These are phyloP conservation scores for Zymoseptoria pseudotritici DNA, from an alignment of 2,329 filamentous ascomycete species.

Conservation along the genomic window DNA sequence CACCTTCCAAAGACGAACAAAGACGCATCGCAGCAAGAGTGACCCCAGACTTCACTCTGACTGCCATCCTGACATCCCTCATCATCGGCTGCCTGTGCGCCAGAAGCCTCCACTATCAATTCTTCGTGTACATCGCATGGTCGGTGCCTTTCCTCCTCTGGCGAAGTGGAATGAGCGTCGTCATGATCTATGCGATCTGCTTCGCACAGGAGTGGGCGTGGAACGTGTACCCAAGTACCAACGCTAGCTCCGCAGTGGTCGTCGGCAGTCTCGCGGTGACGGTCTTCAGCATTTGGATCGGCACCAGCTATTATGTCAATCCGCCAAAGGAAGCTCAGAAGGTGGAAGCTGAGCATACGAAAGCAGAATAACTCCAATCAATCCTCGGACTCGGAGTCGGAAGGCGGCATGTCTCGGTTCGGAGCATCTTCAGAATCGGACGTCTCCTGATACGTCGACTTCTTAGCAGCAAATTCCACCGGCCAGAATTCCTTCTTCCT, in stretches of 20 bases:
- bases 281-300: constrained; percentile 53
- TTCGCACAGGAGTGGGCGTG: constrained; percentile 81
- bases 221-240: constrained; percentile 85
- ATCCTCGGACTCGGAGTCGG: constrained; percentile 23
- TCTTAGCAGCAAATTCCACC: constrained; percentile 43
- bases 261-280: constrained; percentile 64
- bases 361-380: constrained; percentile 7
- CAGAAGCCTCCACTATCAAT: constrained; percentile 87
- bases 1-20: constrained; percentile 46
- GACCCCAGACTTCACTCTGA: constrained; percentile 66
- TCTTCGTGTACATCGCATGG: constrained; percentile 89
- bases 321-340: not conserved
- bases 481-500: constrained; percentile 80
- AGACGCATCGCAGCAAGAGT: constrained; percentile 50
- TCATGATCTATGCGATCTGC: constrained; percentile 64
- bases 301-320: constrained; percentile 10
- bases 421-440: constrained; percentile 58
- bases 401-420: constrained; percentile 26
- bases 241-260: constrained; percentile 56
- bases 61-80: constrained; percentile 67
- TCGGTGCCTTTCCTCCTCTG: constrained; percentile 80
- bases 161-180: constrained; percentile 62
- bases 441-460: constrained; percentile 50
- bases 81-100: constrained; percentile 77
- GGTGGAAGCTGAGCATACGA: constrained; percentile 3